phyloP scores from a whole-genome alignment of 148 eudicot genomes.

The Camellia sinensis region DNA sequence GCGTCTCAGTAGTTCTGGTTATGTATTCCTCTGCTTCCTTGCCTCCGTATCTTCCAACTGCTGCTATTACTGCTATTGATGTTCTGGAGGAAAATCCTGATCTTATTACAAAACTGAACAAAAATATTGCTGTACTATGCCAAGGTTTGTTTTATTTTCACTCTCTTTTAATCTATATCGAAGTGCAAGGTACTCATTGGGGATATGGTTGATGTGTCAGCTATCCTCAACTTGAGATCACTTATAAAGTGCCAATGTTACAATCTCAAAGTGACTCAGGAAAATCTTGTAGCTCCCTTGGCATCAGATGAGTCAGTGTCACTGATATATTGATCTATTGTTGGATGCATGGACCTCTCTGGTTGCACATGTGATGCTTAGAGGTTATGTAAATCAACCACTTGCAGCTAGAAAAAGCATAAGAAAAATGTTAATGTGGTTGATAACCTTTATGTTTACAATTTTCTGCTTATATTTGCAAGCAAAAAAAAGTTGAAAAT shows the following conservation, averaged over 20 bases:
- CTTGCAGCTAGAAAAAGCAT: neutral
- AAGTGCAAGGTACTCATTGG: neutral
- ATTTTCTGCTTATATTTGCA: no score
- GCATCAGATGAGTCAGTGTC: neutral
- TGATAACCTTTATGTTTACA: no score
- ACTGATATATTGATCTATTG: neutral
- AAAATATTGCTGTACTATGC: slow-evolving; percentile 55
- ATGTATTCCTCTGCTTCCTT: slow-evolving; percentile 95
- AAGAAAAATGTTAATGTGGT: no score
- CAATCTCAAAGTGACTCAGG: neutral
- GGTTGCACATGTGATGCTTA: no score
- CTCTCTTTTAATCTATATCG: neutral
- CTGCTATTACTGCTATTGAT: slow-evolving; percentile 90
- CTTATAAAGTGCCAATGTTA: neutral
- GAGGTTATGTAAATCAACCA: neutral
- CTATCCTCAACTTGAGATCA: neutral
- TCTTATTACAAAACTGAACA: slow-evolving; percentile 53
- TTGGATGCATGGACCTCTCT: neutral
- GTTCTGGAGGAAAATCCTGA: slow-evolving; percentile 77
- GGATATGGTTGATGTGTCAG: neutral
- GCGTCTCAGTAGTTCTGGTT: slow-evolving; percentile 97
- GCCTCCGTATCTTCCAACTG: slow-evolving; percentile 97
- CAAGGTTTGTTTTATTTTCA: slow-evolving; percentile 48
- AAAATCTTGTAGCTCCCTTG: neutral
- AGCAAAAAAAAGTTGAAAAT: no score